Evolutionary conservation across 75 land plant species (phyloP).

Genomic region (Cupressus sempervirens): DNA sequence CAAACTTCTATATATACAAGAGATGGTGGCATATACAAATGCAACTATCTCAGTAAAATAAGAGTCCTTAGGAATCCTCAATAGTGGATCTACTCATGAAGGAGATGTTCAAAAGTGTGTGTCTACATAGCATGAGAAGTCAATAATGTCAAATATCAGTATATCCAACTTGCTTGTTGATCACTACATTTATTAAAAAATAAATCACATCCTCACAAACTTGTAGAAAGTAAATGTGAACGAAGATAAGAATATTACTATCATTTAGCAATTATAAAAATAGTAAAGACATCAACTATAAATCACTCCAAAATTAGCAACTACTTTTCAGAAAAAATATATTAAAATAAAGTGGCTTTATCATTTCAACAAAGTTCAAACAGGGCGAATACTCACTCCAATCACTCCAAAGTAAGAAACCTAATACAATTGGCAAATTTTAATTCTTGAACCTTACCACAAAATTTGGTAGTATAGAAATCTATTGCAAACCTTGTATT

Average conservation of each 20-base stretch:
- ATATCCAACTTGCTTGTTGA: neutral
- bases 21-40: neutral
- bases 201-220: neutral
- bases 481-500: too few species aligned
- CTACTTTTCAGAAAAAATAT: too few species aligned
- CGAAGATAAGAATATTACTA: slow-evolving; percentile 1
- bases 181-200: neutral
- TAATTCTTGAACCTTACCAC: too few species aligned
- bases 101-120: slow-evolving; percentile 70
- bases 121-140: slow-evolving; percentile 37
- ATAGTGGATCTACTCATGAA: slow-evolving; percentile 73
- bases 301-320: too few species aligned
- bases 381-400: too few species aligned
- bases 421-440: too few species aligned
- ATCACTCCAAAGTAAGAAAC: too few species aligned
- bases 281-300: too few species aligned
- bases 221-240: neutral
- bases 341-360: too few species aligned
- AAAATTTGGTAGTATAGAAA: too few species aligned
- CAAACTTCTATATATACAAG: neutral
- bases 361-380: too few species aligned
- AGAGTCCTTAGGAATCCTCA: slow-evolving; percentile 14
- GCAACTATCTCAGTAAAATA: neutral
- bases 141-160: neutral
- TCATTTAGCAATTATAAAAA: too few species aligned